Evolutionary conservation across 306 rosid genomes (phyloP), one percentile per base, ranked within the genome.

Genomic region (Cicer judaicum): DNA sequence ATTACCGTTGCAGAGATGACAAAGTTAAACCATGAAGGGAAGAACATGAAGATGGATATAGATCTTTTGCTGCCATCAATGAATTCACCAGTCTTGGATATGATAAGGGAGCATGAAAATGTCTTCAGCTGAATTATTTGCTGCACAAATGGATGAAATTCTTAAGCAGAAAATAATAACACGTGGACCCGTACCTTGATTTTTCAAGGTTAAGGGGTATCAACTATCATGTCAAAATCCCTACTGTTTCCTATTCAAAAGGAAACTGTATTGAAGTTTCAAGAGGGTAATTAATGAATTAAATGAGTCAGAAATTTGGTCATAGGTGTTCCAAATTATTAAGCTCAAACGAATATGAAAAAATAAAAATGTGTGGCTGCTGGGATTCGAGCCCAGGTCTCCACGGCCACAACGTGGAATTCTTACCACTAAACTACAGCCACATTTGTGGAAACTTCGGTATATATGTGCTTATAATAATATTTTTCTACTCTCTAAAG

Each of bases 81-180:
- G 79, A 67, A 36, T 73, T 68, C 9, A 84, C 81, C 81, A 91
- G 59, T 94, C 89, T 77, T 82, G 81, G 57, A 88, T 82, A 80
- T 92, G 97, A 78, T 54, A 15, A 64, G 81, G 64, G 65, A 87
- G 72, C 95, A 92, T 94, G 82, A 90, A 92, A 78, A 89, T 86
- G 68, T 86, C 89, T 70, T 92, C 96, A 49, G 89, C 93, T 53
- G 87, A 78, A 64, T 79, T 91, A 76, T 87, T 88, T 7, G 87
- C 75, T 62, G 90, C 89, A 85, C n/a, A 60, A 72, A 79, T 79
- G 74, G 46, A 53, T 66, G 42, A 46, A 68, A 68, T 44, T 48
- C 3, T 21, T 48, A 49, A 13, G 13, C 66, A 41, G 55, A 68
- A 67, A 61, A 13, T 7, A 12, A 52, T 12, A 36, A 46, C 18